Conservation (phyloP, 2,329 filamentous ascomycete genomes). For the Bipolaris sorokiniana region DNA sequence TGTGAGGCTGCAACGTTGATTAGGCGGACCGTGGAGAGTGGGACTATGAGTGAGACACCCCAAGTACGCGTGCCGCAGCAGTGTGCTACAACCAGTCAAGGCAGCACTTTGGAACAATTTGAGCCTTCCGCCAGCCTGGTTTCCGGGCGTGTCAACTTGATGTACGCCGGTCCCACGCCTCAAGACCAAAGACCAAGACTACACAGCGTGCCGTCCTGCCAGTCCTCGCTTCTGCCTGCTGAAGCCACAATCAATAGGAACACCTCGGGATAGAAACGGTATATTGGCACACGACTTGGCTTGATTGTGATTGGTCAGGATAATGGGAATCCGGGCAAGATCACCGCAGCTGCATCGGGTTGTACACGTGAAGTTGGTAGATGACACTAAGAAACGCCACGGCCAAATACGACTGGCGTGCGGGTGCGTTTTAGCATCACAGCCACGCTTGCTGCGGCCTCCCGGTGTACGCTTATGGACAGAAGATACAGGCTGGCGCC, state of each 20-base stretch:
- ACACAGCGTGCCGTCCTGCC: not conserved
- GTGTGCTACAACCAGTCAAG: not conserved
- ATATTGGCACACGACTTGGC: constrained; percentile 9
- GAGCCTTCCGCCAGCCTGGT: not conserved
- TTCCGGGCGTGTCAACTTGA: not conserved
- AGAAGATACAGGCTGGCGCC: constrained; percentile 1
- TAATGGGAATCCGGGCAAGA: not conserved
- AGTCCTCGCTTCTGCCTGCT: not conserved
- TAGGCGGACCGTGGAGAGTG: not conserved
- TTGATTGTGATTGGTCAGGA: constrained; percentile 5
- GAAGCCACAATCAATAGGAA: constrained; percentile 3
- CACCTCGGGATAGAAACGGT: not conserved
- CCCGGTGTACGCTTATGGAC: constrained; percentile 6
- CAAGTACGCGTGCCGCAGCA: not conserved
- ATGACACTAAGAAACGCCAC: constrained; percentile 7
- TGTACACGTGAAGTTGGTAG: not conserved
- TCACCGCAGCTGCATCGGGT: not conserved
- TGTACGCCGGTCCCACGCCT: not conserved
- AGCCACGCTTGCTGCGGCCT: constrained; percentile 6
- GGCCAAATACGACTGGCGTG: not conserved
- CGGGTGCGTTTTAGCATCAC: not conserved
- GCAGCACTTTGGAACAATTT: not conserved
- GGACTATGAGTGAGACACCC: not conserved
- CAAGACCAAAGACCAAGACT: constrained; percentile 5
- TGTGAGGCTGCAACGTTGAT: not conserved